Conservation (phyloP, 768 basidiomycete genomes). For the Naganishia randhawae region DNA sequence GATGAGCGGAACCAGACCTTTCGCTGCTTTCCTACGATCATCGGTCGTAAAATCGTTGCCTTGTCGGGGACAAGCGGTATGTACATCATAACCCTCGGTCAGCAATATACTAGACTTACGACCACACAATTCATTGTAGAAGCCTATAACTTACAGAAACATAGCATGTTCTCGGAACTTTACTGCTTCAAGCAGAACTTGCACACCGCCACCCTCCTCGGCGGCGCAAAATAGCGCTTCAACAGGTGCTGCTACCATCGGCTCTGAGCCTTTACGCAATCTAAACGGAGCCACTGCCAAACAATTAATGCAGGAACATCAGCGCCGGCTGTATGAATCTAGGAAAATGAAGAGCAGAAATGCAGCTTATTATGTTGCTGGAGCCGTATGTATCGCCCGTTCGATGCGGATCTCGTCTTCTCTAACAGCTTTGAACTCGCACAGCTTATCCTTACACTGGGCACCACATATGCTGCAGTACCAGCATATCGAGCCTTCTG, state of each 20-base stretch:
- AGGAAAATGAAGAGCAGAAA: conserved; percentile 27
- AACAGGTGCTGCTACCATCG: background rate
- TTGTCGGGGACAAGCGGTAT: conserved; percentile 9
- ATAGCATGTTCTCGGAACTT: background rate
- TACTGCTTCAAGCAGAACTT: background rate
- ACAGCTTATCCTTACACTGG: conserved; percentile 73
- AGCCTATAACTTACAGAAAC: background rate
- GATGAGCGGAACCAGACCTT: background rate
- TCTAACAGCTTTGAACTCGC: background rate
- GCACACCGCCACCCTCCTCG: conserved; percentile 4
- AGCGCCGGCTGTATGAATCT: conserved; percentile 23
- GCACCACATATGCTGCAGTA: conserved; percentile 92
- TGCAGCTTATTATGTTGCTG: conserved; percentile 26
- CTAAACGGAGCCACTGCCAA: conserved; percentile 7
- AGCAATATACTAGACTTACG: background rate
- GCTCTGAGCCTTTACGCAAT: background rate
- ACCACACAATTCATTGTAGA: background rate
- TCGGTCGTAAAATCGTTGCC: background rate
- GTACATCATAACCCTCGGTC: background rate
- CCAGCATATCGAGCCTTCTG: conserved; percentile 98
- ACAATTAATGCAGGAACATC: conserved; percentile 24
- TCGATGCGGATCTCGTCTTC: background rate
- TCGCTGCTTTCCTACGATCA: conserved; percentile 1
- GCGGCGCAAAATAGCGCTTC: conserved; percentile 4
- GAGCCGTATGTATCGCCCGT: conserved; percentile 15